A percentile compares a stretch with the other conserved stretches of the same genome.
phyloP scores from a whole-genome alignment of 345 rosid genomes.

The Citrus glauca region DNA sequence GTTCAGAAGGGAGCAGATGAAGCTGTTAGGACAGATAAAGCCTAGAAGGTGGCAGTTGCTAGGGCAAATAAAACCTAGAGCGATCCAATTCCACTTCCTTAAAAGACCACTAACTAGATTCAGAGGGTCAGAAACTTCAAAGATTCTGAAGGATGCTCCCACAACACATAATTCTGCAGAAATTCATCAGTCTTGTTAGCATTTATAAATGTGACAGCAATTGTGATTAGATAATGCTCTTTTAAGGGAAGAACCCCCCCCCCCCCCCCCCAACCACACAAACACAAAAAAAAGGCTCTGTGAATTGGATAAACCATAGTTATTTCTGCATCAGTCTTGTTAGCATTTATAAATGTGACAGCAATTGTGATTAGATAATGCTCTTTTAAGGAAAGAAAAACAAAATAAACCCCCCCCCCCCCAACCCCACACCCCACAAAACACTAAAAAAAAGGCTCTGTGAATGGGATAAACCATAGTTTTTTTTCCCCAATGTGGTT shows the following conservation, averaged over 20 bases:
- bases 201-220: conserved; percentile 1
- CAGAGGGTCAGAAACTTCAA: conserved; percentile 24
- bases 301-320: neutral
- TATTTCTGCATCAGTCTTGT: conserved; percentile 15
- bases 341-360: conserved; percentile 13
- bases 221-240: neutral
- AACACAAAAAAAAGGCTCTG: neutral
- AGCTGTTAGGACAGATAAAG: conserved; percentile 62
- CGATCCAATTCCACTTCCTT: conserved; percentile 50
- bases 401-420: neutral
- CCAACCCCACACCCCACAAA: no score
- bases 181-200: conserved; percentile 24
- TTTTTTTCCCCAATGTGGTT: neutral
- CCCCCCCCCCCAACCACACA: no score
- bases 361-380: neutral
- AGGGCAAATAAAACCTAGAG: conserved; percentile 53
- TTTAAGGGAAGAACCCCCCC: neutral
- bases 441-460: neutral
- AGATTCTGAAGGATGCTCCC: conserved; percentile 23
- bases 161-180: conserved; percentile 6
- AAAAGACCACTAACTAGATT: conserved; percentile 41
- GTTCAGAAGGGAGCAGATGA: conserved; percentile 78
- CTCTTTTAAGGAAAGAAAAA: neutral
- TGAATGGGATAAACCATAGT: neutral
- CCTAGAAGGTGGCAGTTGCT: conserved; percentile 72